Conservation (phyloP, 345 rosid genomes). For the Citrus glauca region DNA sequence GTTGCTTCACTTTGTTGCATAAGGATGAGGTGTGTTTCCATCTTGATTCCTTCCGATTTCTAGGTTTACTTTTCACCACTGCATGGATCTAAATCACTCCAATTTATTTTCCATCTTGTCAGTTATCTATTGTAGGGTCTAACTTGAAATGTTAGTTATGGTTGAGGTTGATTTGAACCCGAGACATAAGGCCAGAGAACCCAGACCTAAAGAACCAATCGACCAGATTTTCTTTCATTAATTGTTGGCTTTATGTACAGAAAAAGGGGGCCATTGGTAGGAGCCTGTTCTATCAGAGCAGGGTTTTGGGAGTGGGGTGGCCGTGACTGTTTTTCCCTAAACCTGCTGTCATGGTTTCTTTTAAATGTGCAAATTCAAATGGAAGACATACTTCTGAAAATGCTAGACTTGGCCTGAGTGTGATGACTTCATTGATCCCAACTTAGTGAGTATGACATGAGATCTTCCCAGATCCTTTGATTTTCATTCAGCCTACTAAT, state of each 20-base stretch:
- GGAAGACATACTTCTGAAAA: background rate
- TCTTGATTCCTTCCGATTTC: background rate
- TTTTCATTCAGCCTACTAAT: background rate
- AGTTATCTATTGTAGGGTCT: background rate
- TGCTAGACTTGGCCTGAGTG: background rate
- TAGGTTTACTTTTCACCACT: background rate
- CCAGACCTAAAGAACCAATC: background rate
- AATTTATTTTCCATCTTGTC: background rate
- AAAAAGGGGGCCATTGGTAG: background rate
- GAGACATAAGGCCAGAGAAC: background rate
- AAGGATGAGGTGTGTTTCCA: conserved; percentile 49
- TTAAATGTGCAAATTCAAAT: background rate
- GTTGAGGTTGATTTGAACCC: background rate
- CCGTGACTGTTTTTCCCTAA: background rate
- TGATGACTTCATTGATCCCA: background rate
- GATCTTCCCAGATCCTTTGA: background rate
- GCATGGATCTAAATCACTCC: background rate
- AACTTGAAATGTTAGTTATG: background rate
- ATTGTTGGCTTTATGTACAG: background rate
- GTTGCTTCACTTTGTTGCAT: conserved; percentile 81
- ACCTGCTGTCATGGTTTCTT: background rate
- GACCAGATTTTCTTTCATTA: background rate
- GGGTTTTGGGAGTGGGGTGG: background rate
- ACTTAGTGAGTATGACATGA: background rate
- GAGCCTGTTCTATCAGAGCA: background rate